Conservation (phyloP, 2,329 filamentous ascomycete genomes). For the Thermothelomyces thermophilus region DNA sequence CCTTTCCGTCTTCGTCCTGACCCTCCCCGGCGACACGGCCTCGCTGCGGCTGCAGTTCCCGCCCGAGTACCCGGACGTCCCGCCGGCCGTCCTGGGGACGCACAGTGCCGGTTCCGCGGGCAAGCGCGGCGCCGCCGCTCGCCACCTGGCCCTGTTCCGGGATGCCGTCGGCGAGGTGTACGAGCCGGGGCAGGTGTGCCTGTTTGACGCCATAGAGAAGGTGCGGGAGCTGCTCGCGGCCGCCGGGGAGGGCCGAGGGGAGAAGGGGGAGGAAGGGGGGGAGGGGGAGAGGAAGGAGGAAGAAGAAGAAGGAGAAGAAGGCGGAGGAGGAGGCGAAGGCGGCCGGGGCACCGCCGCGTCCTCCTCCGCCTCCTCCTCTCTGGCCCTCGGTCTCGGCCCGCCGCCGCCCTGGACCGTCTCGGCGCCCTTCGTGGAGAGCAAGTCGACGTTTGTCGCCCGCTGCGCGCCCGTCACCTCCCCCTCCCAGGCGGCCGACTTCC, state of each 20-base stretch:
- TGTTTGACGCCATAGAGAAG: constrained; percentile 88
- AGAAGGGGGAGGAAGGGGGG: background rate
- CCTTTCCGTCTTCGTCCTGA: constrained; percentile 51
- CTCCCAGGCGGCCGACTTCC: constrained; percentile 60
- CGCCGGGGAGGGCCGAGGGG: constrained; percentile 6
- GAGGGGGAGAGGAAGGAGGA: background rate
- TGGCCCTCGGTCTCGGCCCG: background rate
- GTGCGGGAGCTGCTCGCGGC: constrained; percentile 40
- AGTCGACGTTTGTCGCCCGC: constrained; percentile 81
- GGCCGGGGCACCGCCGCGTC: background rate
- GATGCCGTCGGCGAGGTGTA: constrained; percentile 63
- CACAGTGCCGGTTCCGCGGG: constrained; percentile 66
- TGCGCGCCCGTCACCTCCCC: constrained; percentile 64
- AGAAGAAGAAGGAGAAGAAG: background rate
- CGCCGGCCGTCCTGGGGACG: constrained; percentile 68
- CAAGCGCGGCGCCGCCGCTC: constrained; percentile 63
- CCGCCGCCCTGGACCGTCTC: constrained; percentile 65
- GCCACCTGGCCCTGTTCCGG: constrained; percentile 62
- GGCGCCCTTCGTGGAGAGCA: constrained; percentile 68
- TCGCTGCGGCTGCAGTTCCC: constrained; percentile 65
- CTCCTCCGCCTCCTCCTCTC: background rate
- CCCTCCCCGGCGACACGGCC: constrained; percentile 55
- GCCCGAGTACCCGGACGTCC: constrained; percentile 63
- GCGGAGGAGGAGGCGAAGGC: background rate
- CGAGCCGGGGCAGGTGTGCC: constrained; percentile 67